Evolutionary conservation across 2,329 filamentous ascomycete genomes (phyloP).

Genomic region (Stagonosporopsis tanaceti): DNA sequence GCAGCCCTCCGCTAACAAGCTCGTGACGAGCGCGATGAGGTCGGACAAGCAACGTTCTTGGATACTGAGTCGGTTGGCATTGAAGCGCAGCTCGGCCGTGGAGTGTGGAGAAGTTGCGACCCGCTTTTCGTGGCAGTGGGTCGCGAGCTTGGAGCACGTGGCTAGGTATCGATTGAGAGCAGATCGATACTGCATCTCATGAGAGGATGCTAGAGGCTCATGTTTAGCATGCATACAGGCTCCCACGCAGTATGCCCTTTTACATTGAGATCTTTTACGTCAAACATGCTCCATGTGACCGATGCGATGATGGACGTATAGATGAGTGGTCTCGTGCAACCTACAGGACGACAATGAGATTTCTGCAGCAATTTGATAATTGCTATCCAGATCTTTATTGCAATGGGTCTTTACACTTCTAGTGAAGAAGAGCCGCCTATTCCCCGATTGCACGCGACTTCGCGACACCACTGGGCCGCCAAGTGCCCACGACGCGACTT

Average conservation of each 20-base stretch:
- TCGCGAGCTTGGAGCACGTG: conserved; percentile 16
- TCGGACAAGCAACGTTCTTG: background rate
- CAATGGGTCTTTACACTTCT: background rate
- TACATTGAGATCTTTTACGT: background rate
- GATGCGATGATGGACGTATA: background rate
- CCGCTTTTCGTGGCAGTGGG: conserved; percentile 8
- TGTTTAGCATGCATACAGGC: background rate
- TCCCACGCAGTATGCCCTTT: background rate
- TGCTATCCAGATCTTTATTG: background rate
- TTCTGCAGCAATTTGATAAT: background rate
- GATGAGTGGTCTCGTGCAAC: background rate
- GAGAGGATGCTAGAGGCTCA: background rate
- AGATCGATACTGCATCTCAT: conserved; percentile 11
- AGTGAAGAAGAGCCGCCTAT: background rate
- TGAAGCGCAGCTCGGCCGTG: conserved; percentile 6
- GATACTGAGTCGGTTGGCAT: background rate
- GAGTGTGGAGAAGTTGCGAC: conserved; percentile 11
- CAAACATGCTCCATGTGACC: background rate
- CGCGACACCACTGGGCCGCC: conserved; percentile 10
- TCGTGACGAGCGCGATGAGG: conserved; percentile 5
- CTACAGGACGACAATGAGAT: background rate
- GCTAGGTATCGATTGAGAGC: conserved; percentile 20
- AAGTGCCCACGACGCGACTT: conserved; percentile 17
- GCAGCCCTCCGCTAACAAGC: conserved; percentile 5
- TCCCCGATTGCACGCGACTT: conserved; percentile 1